Evolutionary conservation across 2,329 filamentous ascomycete species (phyloP).

Genomic region (Colletotrichum lindemuthianum): DNA sequence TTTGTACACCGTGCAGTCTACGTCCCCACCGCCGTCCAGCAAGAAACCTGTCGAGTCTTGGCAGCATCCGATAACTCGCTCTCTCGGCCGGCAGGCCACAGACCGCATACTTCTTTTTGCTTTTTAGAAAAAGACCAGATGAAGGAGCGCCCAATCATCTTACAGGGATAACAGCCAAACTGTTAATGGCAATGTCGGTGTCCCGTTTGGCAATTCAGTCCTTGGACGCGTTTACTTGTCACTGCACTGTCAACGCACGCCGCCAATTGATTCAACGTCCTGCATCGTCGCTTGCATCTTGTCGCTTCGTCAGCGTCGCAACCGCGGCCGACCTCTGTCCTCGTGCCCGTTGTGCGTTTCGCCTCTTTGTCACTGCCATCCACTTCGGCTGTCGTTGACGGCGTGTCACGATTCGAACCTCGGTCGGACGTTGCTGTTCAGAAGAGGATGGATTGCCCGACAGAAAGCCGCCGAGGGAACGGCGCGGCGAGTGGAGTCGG

Average conservation of each 20-base stretch:
- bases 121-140: background rate
- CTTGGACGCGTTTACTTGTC: slow-evolving; percentile 1
- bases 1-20: background rate
- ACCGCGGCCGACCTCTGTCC: background rate
- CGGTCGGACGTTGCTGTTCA: slow-evolving; percentile 27
- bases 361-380: slow-evolving; percentile 20
- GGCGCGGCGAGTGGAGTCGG: slow-evolving; percentile 25
- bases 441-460: slow-evolving; percentile 11
- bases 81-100: slow-evolving; percentile 5
- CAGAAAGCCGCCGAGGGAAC: slow-evolving; percentile 4
- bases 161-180: slow-evolving; percentile 28
- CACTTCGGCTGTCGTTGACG: slow-evolving; percentile 3
- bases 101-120: background rate
- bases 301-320: slow-evolving; percentile 15
- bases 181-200: slow-evolving; percentile 23
- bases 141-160: slow-evolving; percentile 30
- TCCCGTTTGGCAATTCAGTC: slow-evolving; percentile 17
- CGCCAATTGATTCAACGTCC: too few relatives aligned
- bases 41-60: slow-evolving; percentile 3
- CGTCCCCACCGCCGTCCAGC: slow-evolving; percentile 7
- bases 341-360: slow-evolving; percentile 15
- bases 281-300: slow-evolving; percentile 15
- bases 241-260: too few relatives aligned
- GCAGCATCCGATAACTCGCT: background rate
- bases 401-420: slow-evolving; percentile 17